A percentile compares a stretch with the other conserved stretches of the same genome.
Conservation (phyloP, 257 asterid species). For the Solanum ossicruentum region DNA sequence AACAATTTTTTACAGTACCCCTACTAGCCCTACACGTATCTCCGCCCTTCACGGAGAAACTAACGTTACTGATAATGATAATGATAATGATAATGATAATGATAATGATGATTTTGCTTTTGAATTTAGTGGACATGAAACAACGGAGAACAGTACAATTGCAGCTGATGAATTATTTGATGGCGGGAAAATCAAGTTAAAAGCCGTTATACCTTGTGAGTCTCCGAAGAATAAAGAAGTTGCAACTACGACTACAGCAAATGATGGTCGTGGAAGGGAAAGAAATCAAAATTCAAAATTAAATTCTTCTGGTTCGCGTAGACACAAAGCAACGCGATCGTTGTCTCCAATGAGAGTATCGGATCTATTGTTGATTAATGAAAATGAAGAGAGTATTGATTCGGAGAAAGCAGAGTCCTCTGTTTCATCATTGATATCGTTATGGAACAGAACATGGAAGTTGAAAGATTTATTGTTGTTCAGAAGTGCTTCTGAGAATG, state of each 20-base stretch:
- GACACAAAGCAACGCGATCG: conserved; percentile 43
- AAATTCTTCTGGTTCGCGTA: background rate
- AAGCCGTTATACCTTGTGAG: conserved; percentile 2
- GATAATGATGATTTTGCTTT: conserved; percentile 51
- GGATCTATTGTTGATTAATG: conserved; percentile 19
- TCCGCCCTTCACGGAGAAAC: conserved; percentile 2
- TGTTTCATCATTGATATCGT: conserved; percentile 22
- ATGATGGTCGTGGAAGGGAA: conserved; percentile 31
- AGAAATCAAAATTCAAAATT: background rate
- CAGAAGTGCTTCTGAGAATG: conserved; percentile 85
- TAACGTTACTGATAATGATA: too few relatives aligned
- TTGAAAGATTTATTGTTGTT: conserved; percentile 66
- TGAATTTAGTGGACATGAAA: conserved; percentile 55
- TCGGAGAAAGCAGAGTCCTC: conserved; percentile 1
- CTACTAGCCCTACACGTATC: conserved; percentile 35
- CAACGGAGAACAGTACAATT: conserved; percentile 22
- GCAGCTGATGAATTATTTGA: conserved; percentile 94
- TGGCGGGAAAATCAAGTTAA: conserved; percentile 62
- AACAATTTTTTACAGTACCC: conserved; percentile 48
- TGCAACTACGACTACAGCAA: conserved; percentile 48
- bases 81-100: background rate
- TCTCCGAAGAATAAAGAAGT: conserved; percentile 27
- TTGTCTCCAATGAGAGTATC: conserved; percentile 62
- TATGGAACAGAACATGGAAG: conserved; percentile 56
- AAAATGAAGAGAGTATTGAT: conserved; percentile 1